Evolutionary conservation across 768 basidiomycete species (phyloP).

Genomic region (Rhizopogon roseolus): DNA sequence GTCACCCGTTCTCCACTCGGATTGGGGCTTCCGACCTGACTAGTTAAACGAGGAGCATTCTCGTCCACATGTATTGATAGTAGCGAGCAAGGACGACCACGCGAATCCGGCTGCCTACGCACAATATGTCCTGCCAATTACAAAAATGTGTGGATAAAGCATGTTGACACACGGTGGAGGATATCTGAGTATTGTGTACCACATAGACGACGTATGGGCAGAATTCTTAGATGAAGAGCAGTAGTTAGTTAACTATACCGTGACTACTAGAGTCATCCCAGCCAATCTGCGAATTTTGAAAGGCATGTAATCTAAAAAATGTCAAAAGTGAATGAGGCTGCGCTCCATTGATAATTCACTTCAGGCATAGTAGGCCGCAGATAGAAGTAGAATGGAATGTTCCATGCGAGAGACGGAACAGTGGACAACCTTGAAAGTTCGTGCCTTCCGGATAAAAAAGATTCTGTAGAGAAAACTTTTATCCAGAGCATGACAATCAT

Average conservation of each 20-base stretch:
- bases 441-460: too few relatives aligned
- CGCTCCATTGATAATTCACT: neutral
- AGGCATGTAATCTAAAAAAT: too few relatives aligned
- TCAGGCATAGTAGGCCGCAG: too few relatives aligned
- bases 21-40: slow-evolving; percentile 46
- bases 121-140: slow-evolving; percentile 44
- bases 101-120: slow-evolving; percentile 39
- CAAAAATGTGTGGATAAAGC: slow-evolving; percentile 36
- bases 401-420: too few relatives aligned
- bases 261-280: too few relatives aligned
- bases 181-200: slow-evolving; percentile 42
- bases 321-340: too few relatives aligned
- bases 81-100: slow-evolving; percentile 38
- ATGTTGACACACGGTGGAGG: slow-evolving; percentile 40
- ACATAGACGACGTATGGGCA: slow-evolving; percentile 42
- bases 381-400: too few relatives aligned
- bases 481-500: too few relatives aligned
- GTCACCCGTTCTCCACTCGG: slow-evolving; percentile 38
- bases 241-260: neutral
- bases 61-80: slow-evolving; percentile 40
- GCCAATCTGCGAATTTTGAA: too few relatives aligned
- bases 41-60: slow-evolving; percentile 41
- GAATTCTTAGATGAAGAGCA: slow-evolving; percentile 19
- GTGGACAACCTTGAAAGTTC: too few relatives aligned
- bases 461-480: too few relatives aligned